Conservation (phyloP, 495 filamentous ascomycete species). For the Amphirosellinia nigrospora region DNA sequence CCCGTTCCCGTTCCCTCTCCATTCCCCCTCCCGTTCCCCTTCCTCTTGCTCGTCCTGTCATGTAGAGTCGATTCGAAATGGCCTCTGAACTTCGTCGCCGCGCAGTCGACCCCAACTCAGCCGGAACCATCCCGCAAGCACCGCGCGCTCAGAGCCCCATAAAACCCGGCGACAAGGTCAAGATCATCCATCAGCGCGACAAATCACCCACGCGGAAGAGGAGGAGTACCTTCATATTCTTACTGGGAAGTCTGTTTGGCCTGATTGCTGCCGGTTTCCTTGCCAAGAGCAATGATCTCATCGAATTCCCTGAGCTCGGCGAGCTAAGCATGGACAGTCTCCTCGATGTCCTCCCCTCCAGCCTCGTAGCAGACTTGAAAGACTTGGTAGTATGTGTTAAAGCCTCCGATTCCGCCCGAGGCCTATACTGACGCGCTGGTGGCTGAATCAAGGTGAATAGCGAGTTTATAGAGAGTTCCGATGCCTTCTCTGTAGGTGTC, state of each 20-base stretch:
- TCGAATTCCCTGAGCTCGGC: conserved; percentile 78
- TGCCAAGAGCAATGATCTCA: conserved; percentile 80
- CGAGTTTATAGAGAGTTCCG: conserved; percentile 81
- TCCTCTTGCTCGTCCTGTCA: conserved; percentile 12
- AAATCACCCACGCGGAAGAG: conserved; percentile 64
- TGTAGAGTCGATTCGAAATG: conserved; percentile 41
- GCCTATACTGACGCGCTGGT: conserved; percentile 28
- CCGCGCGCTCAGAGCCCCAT: conserved; percentile 52
- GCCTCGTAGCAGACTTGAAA: conserved; percentile 79
- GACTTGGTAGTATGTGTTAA: conserved; percentile 65
- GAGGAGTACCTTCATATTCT: conserved; percentile 78
- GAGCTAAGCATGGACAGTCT: conserved; percentile 84
- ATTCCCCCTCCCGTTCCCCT: no score
- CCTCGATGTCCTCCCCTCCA: conserved; percentile 81
- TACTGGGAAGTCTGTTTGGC: conserved; percentile 82
- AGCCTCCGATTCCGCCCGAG: conserved; percentile 46
- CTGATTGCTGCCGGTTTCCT: conserved; percentile 83
- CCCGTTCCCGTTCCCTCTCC: no score
- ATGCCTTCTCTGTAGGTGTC: conserved; percentile 88
- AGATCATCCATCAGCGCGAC: conserved; percentile 51
- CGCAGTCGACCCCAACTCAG: conserved; percentile 39
- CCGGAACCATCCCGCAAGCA: conserved; percentile 29
- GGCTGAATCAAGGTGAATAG: conserved; percentile 75
- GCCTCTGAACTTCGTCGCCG: conserved; percentile 59
- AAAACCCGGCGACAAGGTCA: conserved; percentile 50